Percentiles rank a stretch among this genome's conserved stretches.
Conservation (phyloP, 352 stramenopile species). For the Elongisporangium anandrum region DNA sequence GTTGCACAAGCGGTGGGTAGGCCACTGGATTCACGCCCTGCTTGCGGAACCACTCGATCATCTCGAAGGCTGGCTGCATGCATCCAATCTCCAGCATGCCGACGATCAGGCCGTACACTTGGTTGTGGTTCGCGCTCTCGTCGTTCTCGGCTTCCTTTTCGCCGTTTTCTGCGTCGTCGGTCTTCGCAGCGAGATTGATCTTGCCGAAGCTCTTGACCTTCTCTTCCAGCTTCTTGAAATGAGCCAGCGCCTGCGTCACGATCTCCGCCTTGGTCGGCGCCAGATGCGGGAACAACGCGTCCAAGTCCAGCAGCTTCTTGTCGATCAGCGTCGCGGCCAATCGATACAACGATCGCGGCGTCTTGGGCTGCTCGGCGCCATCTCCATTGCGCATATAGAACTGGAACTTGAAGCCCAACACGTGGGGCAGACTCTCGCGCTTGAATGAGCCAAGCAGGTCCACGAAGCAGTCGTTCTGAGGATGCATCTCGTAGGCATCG, state of each 20-base stretch:
- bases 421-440: slow-evolving; percentile 74
- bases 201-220: slow-evolving; percentile 68
- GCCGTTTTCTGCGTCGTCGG: slow-evolving; percentile 2
- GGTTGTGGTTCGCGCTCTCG: slow-evolving; percentile 45
- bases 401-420: slow-evolving; percentile 93
- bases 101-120: slow-evolving; percentile 80
- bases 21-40: slow-evolving; percentile 60
- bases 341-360: slow-evolving; percentile 74
- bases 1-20: slow-evolving; percentile 52
- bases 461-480: slow-evolving; percentile 71
- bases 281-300: slow-evolving; percentile 77
- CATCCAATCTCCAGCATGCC: slow-evolving; percentile 75
- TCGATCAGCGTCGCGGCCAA: slow-evolving; percentile 85
- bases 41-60: slow-evolving; percentile 76
- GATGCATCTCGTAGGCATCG: slow-evolving; percentile 90
- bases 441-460: slow-evolving; percentile 75
- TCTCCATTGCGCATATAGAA: slow-evolving; percentile 71
- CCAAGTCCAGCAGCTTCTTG: slow-evolving; percentile 73
- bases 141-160: slow-evolving; percentile 24
- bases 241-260: slow-evolving; percentile 30
- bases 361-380: slow-evolving; percentile 29
- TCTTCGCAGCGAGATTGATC: slow-evolving; percentile 59
- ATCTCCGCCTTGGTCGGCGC: slow-evolving; percentile 63
- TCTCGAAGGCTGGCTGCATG: slow-evolving; percentile 57
- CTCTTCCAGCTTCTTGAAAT: slow-evolving; percentile 44